A percentile compares a stretch with the other conserved stretches of the same genome.
Evolutionary conservation across 192 early-diverging fungal species (phyloP).

Genomic region (Coemansia sp.): DNA sequence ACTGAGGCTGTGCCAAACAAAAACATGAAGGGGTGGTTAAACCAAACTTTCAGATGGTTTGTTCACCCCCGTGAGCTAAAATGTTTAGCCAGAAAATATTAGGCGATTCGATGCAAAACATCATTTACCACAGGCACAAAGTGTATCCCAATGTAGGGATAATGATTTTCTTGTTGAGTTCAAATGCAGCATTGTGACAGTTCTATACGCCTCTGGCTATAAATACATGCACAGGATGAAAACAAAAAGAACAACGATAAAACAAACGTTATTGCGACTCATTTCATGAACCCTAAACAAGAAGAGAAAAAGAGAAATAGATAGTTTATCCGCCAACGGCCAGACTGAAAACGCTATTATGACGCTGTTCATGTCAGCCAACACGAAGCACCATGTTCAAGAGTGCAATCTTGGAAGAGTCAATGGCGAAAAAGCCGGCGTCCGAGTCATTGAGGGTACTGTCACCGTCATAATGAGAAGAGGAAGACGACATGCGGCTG

Average conservation of each 20-base stretch:
- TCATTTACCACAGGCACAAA: too few relatives aligned
- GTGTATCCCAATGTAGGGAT: too few relatives aligned
- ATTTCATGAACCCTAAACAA: neutral
- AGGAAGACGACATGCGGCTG: constrained; percentile 35
- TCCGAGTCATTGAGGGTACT: constrained; percentile 35
- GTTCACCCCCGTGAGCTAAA: neutral
- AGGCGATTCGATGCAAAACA: neutral
- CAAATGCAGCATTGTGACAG: neutral
- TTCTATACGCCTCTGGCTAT: neutral
- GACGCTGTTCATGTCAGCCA: constrained; percentile 17
- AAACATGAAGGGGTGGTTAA: neutral
- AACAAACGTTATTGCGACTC: neutral
- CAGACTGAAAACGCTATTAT: neutral
- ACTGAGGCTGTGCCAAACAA: neutral
- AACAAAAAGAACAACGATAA: neutral
- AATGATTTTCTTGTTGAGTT: too few relatives aligned
- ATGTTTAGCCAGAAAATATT: neutral
- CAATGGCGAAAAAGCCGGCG: constrained; percentile 39
- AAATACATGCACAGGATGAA: neutral
- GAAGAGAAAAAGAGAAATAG: neutral
- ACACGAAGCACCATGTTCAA: constrained; percentile 52
- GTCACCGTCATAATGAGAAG: constrained; percentile 31
- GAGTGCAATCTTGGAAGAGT: constrained; percentile 38
- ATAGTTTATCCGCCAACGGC: neutral
- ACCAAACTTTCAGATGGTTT: too few relatives aligned